These are phyloP conservation scores for Solanum hybrid DNA, from an alignment of 305 asterid genomes.

Conservation along the genomic window DNA sequence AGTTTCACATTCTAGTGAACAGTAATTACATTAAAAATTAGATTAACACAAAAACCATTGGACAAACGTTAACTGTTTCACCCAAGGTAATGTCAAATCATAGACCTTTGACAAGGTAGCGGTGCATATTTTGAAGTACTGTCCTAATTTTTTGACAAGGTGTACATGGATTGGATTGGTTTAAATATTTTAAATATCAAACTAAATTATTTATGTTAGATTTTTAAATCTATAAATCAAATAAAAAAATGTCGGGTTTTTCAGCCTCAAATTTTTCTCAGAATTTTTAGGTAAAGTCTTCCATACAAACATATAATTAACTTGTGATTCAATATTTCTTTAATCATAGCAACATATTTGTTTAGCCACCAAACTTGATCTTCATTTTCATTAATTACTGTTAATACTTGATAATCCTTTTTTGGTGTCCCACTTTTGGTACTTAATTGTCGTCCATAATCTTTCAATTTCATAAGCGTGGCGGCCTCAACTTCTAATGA, in stretches of 20 bases:
- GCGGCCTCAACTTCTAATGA: background rate
- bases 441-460: background rate
- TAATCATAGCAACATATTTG: background rate
- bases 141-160: background rate
- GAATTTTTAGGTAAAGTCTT: background rate
- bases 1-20: background rate
- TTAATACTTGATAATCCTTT: background rate
- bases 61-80: background rate
- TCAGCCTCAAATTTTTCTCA: background rate
- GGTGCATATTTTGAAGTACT: background rate
- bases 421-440: background rate
- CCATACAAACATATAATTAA: background rate
- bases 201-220: accelerated
- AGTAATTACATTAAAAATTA: background rate
- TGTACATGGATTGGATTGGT: background rate
- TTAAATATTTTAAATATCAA: background rate
- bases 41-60: background rate
- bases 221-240: background rate
- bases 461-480: background rate
- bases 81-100: background rate
- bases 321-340: background rate
- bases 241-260: background rate
- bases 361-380: background rate
- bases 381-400: background rate
- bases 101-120: background rate